These are phyloP conservation scores for Priceomyces haplophilus DNA, from an alignment of 805 yeast species.

Conservation along the genomic window DNA sequence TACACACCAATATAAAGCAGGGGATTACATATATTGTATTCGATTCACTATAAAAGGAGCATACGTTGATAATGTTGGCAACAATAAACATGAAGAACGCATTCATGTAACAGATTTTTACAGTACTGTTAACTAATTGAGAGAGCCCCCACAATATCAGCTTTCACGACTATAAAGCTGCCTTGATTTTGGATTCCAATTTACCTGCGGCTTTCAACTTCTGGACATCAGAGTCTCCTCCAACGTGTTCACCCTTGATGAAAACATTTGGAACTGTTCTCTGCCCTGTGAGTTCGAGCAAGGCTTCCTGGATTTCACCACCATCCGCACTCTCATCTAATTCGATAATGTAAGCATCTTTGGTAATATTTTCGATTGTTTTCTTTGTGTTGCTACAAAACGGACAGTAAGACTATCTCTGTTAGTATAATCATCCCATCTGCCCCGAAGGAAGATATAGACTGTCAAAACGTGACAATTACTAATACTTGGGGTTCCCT, in stretches of 20 bases:
- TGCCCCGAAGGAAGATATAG: no score
- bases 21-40: no score
- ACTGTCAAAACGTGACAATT: no score
- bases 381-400: conserved; percentile 42
- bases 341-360: conserved; percentile 53
- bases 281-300: conserved; percentile 78
- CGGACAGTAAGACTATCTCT: conserved; percentile 39
- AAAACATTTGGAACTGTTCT: conserved; percentile 91
- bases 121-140: no score
- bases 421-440: conserved; percentile 12
- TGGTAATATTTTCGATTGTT: conserved; percentile 37
- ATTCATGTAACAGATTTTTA: no score
- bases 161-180: conserved; percentile 26
- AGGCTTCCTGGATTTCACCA: conserved; percentile 73
- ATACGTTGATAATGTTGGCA: no score
- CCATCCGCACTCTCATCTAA: conserved; percentile 66
- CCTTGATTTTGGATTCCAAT: conserved; percentile 45
- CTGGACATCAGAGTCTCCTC: conserved; percentile 91
- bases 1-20: neutral
- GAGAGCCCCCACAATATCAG: no score
- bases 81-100: no score
- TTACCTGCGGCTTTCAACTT: conserved; percentile 59
- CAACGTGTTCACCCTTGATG: conserved; percentile 88
- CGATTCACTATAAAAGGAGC: no score
- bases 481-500: no score